Conservation (phyloP, 2,329 filamentous ascomycete species). For the Septoria linicola region DNA sequence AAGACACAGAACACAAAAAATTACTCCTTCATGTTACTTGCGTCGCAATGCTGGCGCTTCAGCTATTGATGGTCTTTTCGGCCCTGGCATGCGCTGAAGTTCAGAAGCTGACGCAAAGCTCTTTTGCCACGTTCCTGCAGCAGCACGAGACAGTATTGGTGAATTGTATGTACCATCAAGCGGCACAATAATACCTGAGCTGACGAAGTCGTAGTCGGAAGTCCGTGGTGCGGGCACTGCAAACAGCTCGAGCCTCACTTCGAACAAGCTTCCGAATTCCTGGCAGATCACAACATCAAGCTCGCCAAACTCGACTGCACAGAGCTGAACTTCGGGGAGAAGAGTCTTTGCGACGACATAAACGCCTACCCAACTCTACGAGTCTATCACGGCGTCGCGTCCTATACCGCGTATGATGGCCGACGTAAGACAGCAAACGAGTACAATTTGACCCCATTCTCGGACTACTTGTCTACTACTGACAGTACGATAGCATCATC, state of each 20-base stretch:
- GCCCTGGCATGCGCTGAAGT: not conserved
- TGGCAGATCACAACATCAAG: constrained; percentile 70
- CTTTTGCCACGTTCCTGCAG: constrained; percentile 5
- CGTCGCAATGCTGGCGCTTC: too few species aligned
- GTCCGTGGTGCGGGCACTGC: constrained; percentile 89
- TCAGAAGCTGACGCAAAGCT: not conserved
- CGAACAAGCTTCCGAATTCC: constrained; percentile 76
- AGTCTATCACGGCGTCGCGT: constrained; percentile 1
- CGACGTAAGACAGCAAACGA: constrained; percentile 7
- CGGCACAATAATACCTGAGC: not conserved
- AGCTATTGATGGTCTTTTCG: not conserved
- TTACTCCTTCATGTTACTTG: too few species aligned
- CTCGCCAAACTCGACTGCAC: constrained; percentile 93
- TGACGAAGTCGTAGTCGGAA: not conserved
- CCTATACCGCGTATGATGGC: constrained; percentile 1
- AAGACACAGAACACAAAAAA: too few species aligned
- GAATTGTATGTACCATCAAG: not conserved
- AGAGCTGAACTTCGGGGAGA: constrained; percentile 61
- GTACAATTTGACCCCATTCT: not conserved
- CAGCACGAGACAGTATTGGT: constrained; percentile 2
- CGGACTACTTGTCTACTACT: not conserved
- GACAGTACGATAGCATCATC: constrained; percentile 3
- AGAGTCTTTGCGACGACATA: constrained; percentile 49
- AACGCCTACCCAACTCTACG: constrained; percentile 1
- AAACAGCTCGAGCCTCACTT: constrained; percentile 94